Evolutionary conservation across 208 protist species (phyloP), one percentile per base, ranked within the genome.

Genomic region (Acanthamoeba lenticulata): DNA sequence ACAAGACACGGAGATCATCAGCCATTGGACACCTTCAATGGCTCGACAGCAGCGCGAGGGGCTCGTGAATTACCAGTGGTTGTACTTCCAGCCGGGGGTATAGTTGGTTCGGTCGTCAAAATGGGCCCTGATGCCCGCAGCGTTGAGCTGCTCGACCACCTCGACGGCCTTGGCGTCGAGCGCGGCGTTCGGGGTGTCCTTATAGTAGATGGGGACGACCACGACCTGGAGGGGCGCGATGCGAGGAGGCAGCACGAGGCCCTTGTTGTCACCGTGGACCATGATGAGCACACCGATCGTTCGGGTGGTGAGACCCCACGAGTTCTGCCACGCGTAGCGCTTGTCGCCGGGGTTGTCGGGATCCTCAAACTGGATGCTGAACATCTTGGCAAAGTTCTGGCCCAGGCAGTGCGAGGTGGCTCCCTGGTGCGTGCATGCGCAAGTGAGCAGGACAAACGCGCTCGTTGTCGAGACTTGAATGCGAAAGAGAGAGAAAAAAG

Each of bases 321-420:
- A 99, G 97, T 99, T 99, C 97, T 99, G 99, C 97, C 97, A 99
- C 45, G 98, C 98, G 45, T 98, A 97, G 81, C 97, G 94, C 94
- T 98, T 98, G 3, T 96, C 94, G 47, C 97, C 96, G 83, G 98
- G 97, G 92, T 97, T 67, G 2, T 98, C 89, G 89, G 96, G 45
- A 3, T 98, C 89, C 96, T 99, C 98, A 94, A 99, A 99, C 79
- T 96, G 95, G 95, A 99, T 99, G 96, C 98, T 97, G 93, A 99
- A 99, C 98, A 99, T 99, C 96, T 99, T 99, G 36, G 98, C 98
- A 94, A 99, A 99, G 96, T 99, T 99, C 96, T 99, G 98, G 62
- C 99, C 99, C 17, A 99, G 97, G 95, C 98, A 98, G 96, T 99
- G 99, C 88, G 98, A 94, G 7, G 91, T 94, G n/a, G 91, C 91